Evolutionary conservation across 768 basidiomycete genomes (phyloP).

Genomic region (Boletus vermiculosoides): DNA sequence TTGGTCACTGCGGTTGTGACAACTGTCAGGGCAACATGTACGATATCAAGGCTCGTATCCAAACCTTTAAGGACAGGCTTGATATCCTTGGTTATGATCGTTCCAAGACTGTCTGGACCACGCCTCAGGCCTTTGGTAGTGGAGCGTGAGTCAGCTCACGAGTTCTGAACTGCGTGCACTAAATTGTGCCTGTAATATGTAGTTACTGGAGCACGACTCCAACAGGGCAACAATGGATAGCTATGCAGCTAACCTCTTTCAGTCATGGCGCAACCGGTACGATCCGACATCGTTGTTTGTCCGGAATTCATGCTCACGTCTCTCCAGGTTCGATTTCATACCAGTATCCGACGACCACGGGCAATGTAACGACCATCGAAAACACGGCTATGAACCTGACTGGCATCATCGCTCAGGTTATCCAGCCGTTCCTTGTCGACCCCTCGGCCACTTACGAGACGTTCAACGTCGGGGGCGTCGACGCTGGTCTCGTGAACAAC

Average conservation of each 20-base stretch:
- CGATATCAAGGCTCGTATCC: slow-evolving; percentile 65
- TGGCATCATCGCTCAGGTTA: neutral
- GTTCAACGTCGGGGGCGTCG: slow-evolving; percentile 11
- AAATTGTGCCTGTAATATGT: neutral
- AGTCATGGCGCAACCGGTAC: slow-evolving; percentile 28
- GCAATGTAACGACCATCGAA: slow-evolving; percentile 24
- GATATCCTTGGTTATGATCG: slow-evolving; percentile 63
- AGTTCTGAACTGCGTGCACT: neutral
- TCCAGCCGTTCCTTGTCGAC: slow-evolving; percentile 26
- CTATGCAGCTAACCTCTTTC: slow-evolving; percentile 25
- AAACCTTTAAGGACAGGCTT: slow-evolving; percentile 58
- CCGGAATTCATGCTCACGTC: neutral
- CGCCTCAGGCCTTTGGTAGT: slow-evolving; percentile 75
- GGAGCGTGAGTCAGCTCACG: slow-evolving; percentile 25
- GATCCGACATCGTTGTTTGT: neutral
- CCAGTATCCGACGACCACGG: slow-evolving; percentile 26
- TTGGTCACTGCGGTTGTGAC: slow-evolving; percentile 74
- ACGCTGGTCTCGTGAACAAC: slow-evolving; percentile 14
- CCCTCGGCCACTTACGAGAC: slow-evolving; percentile 2
- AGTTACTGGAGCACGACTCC: slow-evolving; percentile 34
- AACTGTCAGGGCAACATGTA: slow-evolving; percentile 61
- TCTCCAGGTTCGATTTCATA: slow-evolving; percentile 29
- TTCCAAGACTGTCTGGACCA: slow-evolving; percentile 71
- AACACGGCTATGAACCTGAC: slow-evolving; percentile 13
- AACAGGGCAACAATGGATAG: slow-evolving; percentile 28